Evolutionary conservation across 352 stramenopile species (phyloP).

Genomic region (Globisporangium rhizosaccharum): DNA sequence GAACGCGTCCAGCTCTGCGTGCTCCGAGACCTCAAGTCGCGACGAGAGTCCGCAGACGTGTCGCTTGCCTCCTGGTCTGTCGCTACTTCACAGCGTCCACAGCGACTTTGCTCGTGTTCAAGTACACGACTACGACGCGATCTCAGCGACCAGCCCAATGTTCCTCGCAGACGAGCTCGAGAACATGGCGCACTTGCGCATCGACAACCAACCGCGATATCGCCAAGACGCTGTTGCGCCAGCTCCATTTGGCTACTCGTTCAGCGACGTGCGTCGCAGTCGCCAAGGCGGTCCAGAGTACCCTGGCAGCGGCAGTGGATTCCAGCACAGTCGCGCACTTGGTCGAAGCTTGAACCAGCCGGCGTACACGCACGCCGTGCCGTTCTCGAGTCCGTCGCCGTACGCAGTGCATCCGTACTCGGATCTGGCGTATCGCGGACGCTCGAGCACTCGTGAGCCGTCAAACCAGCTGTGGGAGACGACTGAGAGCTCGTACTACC

Average conservation of each 20-base stretch:
- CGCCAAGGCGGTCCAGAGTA: background rate
- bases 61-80: constrained; percentile 33
- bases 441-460: background rate
- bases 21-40: constrained; percentile 15
- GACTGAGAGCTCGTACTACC: constrained; percentile 4
- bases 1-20: constrained; percentile 17
- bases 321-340: constrained; percentile 1
- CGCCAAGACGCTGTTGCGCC: background rate
- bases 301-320: background rate
- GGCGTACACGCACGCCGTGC: background rate
- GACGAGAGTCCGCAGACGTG: constrained; percentile 17
- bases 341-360: constrained; percentile 7
- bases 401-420: constrained; percentile 4
- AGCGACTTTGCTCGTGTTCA: constrained; percentile 74
- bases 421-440: background rate
- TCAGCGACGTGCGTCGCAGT: background rate
- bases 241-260: constrained; percentile 1
- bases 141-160: constrained; percentile 2
- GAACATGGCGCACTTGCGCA: constrained; percentile 6
- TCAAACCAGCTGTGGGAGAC: constrained; percentile 8
- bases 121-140: constrained; percentile 45
- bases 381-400: constrained; percentile 1
- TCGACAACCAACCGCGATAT: constrained; percentile 4
- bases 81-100: constrained; percentile 76
- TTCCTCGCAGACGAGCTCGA: constrained; percentile 6